phyloP scores from a whole-genome alignment of 2,329 filamentous ascomycete species.

The Metarhizium sp. region DNA sequence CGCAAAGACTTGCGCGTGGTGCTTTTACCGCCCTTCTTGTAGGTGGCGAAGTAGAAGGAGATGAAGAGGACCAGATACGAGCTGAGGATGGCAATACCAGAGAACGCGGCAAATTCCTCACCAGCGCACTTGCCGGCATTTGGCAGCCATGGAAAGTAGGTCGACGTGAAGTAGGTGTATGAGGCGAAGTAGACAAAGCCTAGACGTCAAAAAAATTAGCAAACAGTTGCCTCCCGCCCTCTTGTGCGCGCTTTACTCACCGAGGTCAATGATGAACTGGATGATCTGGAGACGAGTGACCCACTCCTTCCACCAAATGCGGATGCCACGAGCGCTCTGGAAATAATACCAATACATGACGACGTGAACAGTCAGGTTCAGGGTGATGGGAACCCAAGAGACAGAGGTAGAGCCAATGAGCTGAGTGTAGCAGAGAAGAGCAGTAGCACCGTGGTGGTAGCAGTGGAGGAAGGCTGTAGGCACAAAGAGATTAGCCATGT shows the following conservation, averaged over 20 bases:
- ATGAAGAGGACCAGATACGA: conserved; percentile 98
- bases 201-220: conserved; percentile 24
- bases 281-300: conserved; percentile 95
- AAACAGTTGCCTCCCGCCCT: background rate
- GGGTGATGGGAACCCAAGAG: conserved; percentile 86
- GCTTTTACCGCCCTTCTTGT: conserved; percentile 76
- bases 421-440: conserved; percentile 96
- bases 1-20: conserved; percentile 72
- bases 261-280: conserved; percentile 94
- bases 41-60: conserved; percentile 96
- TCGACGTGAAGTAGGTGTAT: conserved; percentile 95
- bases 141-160: conserved; percentile 79
- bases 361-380: conserved; percentile 91
- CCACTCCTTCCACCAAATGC: conserved; percentile 99
- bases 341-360: conserved; percentile 99
- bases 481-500: background rate
- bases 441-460: conserved; percentile 96
- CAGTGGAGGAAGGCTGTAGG: conserved; percentile 81
- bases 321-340: conserved; percentile 90
- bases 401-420: conserved; percentile 87
- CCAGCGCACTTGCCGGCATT: conserved; percentile 81
- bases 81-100: conserved; percentile 83
- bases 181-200: conserved; percentile 98
- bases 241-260: conserved; percentile 38
- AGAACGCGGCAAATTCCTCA: conserved; percentile 92